Conservation (phyloP, 2,329 filamentous ascomycete species). For the Pseudogymnoascus sp. region DNA sequence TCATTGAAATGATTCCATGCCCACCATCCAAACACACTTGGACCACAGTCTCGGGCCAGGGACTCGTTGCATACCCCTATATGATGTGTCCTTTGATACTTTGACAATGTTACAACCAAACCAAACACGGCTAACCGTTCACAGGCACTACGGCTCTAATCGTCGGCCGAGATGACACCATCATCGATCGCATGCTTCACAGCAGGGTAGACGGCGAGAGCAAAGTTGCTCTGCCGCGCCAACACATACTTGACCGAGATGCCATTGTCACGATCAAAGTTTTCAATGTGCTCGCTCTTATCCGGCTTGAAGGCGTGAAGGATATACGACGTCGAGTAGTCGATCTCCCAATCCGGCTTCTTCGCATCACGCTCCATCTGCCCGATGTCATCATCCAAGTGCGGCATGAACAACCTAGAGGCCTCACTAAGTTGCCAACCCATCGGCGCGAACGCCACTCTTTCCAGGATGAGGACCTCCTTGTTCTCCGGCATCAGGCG, state of each 20-base stretch:
- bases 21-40: neutral
- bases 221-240: conserved; percentile 18
- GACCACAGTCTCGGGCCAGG: neutral
- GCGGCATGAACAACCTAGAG: conserved; percentile 10
- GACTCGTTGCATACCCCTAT: neutral
- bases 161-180: neutral
- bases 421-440: conserved; percentile 19
- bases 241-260: conserved; percentile 20
- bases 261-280: neutral
- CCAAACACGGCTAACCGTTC: neutral
- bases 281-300: neutral
- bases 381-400: conserved; percentile 3
- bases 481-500: conserved; percentile 18
- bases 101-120: neutral
- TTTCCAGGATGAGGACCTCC: conserved; percentile 21
- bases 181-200: conserved; percentile 15
- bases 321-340: conserved; percentile 23
- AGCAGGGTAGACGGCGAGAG: conserved; percentile 18
- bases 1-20: neutral
- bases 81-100: neutral
- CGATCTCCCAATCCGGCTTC: conserved; percentile 20
- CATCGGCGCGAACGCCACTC: conserved; percentile 21
- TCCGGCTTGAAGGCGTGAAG: conserved; percentile 21
- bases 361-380: conserved; percentile 11
- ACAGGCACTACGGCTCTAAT: neutral